Conservation (phyloP, 2,329 filamentous ascomycete genomes). For the Aspergillus sp. region DNA sequence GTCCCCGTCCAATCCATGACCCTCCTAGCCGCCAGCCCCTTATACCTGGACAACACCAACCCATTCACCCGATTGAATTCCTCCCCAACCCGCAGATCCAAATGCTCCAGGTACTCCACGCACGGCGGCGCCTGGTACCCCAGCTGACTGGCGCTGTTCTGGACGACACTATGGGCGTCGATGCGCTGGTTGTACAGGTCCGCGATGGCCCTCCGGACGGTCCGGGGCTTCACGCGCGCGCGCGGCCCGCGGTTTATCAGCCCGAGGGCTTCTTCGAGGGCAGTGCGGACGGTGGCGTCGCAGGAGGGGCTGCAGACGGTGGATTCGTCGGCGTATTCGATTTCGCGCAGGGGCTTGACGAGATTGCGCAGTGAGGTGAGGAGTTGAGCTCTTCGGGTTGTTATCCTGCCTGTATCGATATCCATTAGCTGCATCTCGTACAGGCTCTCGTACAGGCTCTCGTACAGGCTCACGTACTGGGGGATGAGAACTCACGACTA, state of each 20-base stretch:
- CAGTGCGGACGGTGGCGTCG: neutral
- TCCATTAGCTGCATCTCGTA: neutral
- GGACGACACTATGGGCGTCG: neutral
- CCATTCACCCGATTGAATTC: neutral
- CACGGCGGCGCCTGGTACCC: neutral
- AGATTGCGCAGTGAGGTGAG: neutral
- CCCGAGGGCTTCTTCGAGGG: neutral
- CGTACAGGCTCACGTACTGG: too few relatives aligned
- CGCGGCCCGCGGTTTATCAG: neutral
- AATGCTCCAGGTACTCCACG: neutral
- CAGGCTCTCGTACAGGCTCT: too few relatives aligned
- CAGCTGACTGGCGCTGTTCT: neutral
- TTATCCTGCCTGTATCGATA: neutral
- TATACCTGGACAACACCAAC: neutral
- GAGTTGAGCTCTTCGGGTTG: neutral
- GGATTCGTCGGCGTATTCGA: neutral
- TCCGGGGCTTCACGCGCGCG: neutral
- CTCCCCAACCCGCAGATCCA: neutral
- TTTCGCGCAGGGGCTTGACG: neutral
- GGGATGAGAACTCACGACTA: neutral
- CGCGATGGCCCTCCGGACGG: neutral
- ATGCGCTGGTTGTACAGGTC: neutral
- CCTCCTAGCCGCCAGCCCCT: neutral
- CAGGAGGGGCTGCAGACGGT: neutral
- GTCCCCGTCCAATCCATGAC: neutral